Evolutionary conservation across 2,329 filamentous ascomycete genomes (phyloP).

Genomic region (Fusarium sp.): DNA sequence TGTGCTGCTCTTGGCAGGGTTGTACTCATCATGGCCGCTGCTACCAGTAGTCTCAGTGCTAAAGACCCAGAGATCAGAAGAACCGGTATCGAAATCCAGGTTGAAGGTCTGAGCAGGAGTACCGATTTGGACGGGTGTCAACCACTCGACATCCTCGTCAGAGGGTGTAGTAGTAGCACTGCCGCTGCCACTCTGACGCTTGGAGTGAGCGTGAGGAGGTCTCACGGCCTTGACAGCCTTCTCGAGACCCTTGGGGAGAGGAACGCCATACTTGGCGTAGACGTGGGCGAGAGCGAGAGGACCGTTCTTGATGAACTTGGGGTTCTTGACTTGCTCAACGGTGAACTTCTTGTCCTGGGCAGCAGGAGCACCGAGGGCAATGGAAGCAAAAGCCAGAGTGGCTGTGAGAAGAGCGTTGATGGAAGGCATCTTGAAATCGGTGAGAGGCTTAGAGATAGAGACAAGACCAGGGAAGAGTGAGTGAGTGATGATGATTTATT

Average conservation of each 20-base stretch:
- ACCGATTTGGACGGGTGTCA: slow-evolving; percentile 54
- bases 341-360: slow-evolving; percentile 37
- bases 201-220: slow-evolving; percentile 12
- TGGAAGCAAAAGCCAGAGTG: slow-evolving; percentile 36
- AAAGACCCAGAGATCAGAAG: slow-evolving; percentile 60
- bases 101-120: slow-evolving; percentile 55
- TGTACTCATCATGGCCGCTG: slow-evolving; percentile 53
- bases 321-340: slow-evolving; percentile 51
- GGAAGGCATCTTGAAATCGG: slow-evolving; percentile 5
- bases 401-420: slow-evolving; percentile 23
- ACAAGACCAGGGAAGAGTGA: neutral
- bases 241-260: slow-evolving; percentile 46
- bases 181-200: slow-evolving; percentile 46
- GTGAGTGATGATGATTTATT: neutral
- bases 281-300: slow-evolving; percentile 46
- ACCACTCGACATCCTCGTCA: slow-evolving; percentile 50
- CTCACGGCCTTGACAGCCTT: slow-evolving; percentile 38
- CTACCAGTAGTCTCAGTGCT: slow-evolving; percentile 53
- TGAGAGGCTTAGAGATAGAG: neutral
- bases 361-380: slow-evolving; percentile 27
- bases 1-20: slow-evolving; percentile 52
- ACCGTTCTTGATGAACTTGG: slow-evolving; percentile 48
- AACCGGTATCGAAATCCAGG: slow-evolving; percentile 59
- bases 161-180: slow-evolving; percentile 37
- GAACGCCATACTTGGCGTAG: slow-evolving; percentile 51